Evolutionary conservation across 257 asterid species (phyloP).

Genomic region (Solanum neorickii): DNA sequence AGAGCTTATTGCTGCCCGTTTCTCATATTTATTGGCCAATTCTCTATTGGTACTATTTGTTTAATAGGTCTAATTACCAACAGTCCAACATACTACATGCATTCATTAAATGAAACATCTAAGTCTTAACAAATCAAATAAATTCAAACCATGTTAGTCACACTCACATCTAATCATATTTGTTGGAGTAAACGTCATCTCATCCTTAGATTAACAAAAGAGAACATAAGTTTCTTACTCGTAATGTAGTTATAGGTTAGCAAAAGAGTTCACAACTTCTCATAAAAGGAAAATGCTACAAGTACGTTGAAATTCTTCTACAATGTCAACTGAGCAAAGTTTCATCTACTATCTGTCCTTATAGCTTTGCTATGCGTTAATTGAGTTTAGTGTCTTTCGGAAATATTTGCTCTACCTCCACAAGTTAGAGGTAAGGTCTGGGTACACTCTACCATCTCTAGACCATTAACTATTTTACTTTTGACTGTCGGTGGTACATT

Average conservation of each 20-base stretch:
- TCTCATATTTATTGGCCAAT: background rate
- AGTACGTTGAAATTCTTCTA: background rate
- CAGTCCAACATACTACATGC: background rate
- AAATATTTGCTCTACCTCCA: background rate
- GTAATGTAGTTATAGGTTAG: background rate
- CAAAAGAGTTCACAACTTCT: background rate
- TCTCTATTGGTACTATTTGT: background rate
- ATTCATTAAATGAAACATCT: background rate
- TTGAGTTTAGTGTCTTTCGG: background rate
- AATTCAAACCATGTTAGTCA: background rate
- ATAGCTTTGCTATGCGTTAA: background rate
- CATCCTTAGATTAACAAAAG: background rate
- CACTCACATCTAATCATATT: background rate
- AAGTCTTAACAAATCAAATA: background rate
- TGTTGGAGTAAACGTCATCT: background rate
- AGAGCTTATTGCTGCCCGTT: background rate
- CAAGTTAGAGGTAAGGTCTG: background rate
- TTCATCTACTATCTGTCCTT: background rate
- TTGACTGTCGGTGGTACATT: background rate
- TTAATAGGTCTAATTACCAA: background rate
- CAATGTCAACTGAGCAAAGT: background rate
- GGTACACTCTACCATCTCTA: background rate
- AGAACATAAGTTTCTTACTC: background rate
- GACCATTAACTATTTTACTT: background rate
- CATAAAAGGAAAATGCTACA: background rate